Conservation (phyloP, 345 rosid genomes). For the Bruguiera sexangula region DNA sequence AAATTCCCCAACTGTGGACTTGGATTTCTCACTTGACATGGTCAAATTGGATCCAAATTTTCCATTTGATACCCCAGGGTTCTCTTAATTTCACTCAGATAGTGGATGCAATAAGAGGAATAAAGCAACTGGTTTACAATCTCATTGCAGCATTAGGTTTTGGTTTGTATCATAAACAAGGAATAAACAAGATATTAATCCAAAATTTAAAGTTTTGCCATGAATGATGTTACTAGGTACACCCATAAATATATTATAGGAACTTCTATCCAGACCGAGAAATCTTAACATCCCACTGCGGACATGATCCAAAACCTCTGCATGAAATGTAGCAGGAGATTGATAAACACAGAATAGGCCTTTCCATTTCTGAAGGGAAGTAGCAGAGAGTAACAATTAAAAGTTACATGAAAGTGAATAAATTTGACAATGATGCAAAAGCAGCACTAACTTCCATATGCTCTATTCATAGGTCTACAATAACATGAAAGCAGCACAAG, state of each 20-base stretch:
- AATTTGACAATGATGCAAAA: neutral
- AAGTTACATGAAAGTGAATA: neutral
- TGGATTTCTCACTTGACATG: slow-evolving; percentile 66
- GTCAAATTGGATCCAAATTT: slow-evolving; percentile 54
- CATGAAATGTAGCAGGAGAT: too few species aligned
- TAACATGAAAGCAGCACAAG: neutral
- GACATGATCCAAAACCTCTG: neutral
- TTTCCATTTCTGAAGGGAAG: too few species aligned
- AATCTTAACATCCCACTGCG: neutral
- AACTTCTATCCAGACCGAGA: neutral
- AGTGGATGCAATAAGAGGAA: slow-evolving; percentile 11
- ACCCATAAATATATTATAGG: neutral
- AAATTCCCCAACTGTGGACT: slow-evolving; percentile 66
- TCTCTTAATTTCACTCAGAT: slow-evolving; percentile 28
- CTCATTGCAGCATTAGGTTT: slow-evolving; percentile 2
- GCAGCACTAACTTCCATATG: neutral
- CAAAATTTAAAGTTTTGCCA: slow-evolving; percentile 15
- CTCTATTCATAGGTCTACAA: too few species aligned
- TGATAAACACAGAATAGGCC: too few species aligned
- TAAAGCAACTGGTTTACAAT: slow-evolving; percentile 3
- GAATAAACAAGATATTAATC: slow-evolving; percentile 1
- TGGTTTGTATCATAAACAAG: slow-evolving; percentile 16
- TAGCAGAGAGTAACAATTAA: too few species aligned
- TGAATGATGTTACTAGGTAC: slow-evolving; percentile 1
- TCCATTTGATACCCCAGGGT: slow-evolving; percentile 42